Conservation (phyloP, 805 yeast species). For the Zygosaccharomyces pseudorouxii region DNA sequence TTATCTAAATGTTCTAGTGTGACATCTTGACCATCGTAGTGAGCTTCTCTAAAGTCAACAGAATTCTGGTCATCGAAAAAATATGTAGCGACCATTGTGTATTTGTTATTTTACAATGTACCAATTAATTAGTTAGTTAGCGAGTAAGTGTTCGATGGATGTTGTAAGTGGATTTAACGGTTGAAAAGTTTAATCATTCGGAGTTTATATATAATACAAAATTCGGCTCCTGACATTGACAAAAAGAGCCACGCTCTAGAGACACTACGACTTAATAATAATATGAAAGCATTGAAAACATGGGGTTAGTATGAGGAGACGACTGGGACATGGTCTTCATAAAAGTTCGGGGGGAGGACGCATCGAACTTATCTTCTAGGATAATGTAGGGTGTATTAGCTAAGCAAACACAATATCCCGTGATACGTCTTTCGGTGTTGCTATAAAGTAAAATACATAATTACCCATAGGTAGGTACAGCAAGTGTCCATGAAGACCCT, state of each 20-base stretch:
- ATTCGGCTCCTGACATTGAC: background rate
- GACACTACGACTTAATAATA: background rate
- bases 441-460: background rate
- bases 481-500: no score
- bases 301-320: background rate
- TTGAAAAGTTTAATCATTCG: background rate
- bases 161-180: background rate
- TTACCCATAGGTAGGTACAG: no score
- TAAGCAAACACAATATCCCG: no score
- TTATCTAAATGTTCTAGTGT: conserved; percentile 44
- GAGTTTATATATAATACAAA: background rate
- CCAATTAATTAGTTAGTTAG: no score
- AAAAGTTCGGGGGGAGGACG: no score
- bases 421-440: no score
- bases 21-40: conserved; percentile 63
- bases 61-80: conserved; percentile 59
- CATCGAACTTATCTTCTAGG: background rate
- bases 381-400: no score
- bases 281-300: background rate
- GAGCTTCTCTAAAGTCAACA: conserved; percentile 61
- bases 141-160: no score
- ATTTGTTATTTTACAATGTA: background rate
- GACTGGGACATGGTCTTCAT: background rate
- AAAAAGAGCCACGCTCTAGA: background rate
- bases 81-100: conserved; percentile 45